Evolutionary conservation across 164 flowering plant genomes (phyloP), one percentile per base, ranked within the genome.

Genomic region (Amborella trichopoda): DNA sequence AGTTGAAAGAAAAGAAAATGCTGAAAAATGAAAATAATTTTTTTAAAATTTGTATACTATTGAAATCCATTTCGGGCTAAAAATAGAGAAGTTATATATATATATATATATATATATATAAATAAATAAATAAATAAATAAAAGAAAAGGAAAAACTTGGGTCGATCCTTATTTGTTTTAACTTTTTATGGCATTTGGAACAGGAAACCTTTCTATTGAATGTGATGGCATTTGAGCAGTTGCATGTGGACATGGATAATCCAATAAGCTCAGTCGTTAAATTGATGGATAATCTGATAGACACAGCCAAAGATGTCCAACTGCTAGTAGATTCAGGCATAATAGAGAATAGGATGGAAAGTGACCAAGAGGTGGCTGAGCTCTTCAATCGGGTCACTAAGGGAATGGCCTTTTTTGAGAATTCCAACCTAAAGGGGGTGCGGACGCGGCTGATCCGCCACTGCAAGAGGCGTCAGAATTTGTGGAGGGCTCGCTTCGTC

Each of bases 281-380:
- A 46, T 71, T 78, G 63, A 78, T 78, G 79, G 77, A 75, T 56
- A 65, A 65, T 55, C 58, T 78, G 27, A 67, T 78, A 12, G 75
- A 75, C 55, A 52, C 56, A 4, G 69, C 58, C 1, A 65, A 38
- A 47, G 85, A 73, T 19, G 79, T 78, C 5, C 64, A 42, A 23
- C 61, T 68, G 0, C 62, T 73, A 11, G 69, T 63, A 48, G 49
- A 61, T 0, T 38, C 46, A 13, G 70, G 74, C 17, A 73, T 78
- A 38, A 69, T 78, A 8, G 67, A 70, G 20, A 75, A 65, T 34
- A 68, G 66, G 0, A n/a, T 71, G 1, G 81, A 81, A 6, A 78
- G 85, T 40, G 77, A 76, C 32, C 69, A 73, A 23, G 79, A 68
- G 0, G 76, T 69, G 5, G 77, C 81, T 3, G 62, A 69, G 4